Evolutionary conservation across 2,329 filamentous ascomycete species (phyloP), one percentile per base, ranked within the genome.

Genomic region (Periglandula ipomoeae): DNA sequence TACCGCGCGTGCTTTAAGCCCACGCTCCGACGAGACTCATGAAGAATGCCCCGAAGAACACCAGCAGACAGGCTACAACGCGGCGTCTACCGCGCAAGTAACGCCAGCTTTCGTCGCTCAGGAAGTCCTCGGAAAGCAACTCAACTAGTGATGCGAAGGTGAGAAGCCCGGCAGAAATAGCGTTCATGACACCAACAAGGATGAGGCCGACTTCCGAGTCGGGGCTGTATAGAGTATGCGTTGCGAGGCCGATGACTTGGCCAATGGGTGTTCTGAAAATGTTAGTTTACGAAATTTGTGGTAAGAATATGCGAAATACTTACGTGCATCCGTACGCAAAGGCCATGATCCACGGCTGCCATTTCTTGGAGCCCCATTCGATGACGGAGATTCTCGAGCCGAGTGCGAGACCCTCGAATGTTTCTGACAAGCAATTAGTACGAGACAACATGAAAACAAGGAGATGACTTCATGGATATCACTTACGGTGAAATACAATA

Each of bases 111-210:
- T 81, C 75, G 39, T 83, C 79, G 51, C 76, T 81, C 30, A 84
- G 61, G 55, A 87, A 87, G 56, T 88, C 84, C 59, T 87, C 83
- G 0, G 82, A 82, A 47, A 88, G 70, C 43, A 88, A 71, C 63
- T 88, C 83, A 20, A 88, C 82, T 45, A 88, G 67, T 0, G 82
- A 83, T 0, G 85, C 84, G 62, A 86, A 88, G 3, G 85, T 71
- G 8, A 88, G 67, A n/a, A 88, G 66, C 1, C 85, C 84, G 46
- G 81, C 80, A 19, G 81, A 85, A 47, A 88, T 81, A 23, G 82
- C 83, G 61, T 88, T 88, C 70, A 86, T 87, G 58, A 85, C 76
- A 2, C 84, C 84, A 17, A 87, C 84, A 61, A 87, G 78, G 17
- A 88, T 69, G 17, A 88, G 68, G 0, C 84, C 84, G 0, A 78